A percentile compares a stretch with the other conserved stretches of the same genome.
phyloP scores from a whole-genome alignment of 805 yeast species.

The Lachancea kluyveri region DNA sequence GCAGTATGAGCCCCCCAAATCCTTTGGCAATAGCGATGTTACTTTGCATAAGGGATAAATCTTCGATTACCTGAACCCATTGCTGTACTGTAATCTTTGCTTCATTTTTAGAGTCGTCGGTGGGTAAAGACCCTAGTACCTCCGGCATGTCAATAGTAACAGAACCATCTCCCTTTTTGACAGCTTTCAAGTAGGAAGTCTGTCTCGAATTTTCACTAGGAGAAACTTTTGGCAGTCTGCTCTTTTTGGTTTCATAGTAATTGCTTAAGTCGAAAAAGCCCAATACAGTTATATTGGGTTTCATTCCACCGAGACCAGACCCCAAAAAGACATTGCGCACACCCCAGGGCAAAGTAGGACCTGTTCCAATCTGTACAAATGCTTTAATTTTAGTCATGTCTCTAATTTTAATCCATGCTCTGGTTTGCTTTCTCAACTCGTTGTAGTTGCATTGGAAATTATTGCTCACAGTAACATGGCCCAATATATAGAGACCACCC shows the following conservation, averaged over 20 bases:
- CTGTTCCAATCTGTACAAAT: constrained; percentile 86
- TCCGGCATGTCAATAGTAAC: constrained; percentile 8
- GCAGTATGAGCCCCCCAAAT: constrained; percentile 62
- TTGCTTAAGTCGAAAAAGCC: constrained; percentile 73
- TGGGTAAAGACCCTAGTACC: constrained; percentile 44
- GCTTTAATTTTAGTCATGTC: constrained; percentile 80
- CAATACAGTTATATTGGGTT: constrained; percentile 87
- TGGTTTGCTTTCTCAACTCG: constrained; percentile 65
- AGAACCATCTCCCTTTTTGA: constrained; percentile 4
- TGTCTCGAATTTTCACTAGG: neutral
- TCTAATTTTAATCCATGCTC: constrained; percentile 79
- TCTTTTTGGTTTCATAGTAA: constrained; percentile 13
- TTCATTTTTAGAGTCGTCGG: constrained; percentile 73
- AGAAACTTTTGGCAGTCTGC: neutral
- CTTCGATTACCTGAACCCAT: constrained; percentile 93
- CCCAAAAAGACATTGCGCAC: constrained; percentile 87
- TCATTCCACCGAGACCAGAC: constrained; percentile 98
- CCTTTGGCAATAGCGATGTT: constrained; percentile 94
- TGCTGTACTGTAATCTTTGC: constrained; percentile 61
- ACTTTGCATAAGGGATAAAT: constrained; percentile 77
- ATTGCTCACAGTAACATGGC: constrained; percentile 69
- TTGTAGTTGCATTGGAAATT: constrained; percentile 57
- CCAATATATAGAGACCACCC: constrained; percentile 88
- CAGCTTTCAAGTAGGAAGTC: constrained; percentile 2
- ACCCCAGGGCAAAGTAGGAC: constrained; percentile 90